These are phyloP conservation scores for Saccharomycopsis sp. DNA, from an alignment of 805 yeast species.

Conservation along the genomic window DNA sequence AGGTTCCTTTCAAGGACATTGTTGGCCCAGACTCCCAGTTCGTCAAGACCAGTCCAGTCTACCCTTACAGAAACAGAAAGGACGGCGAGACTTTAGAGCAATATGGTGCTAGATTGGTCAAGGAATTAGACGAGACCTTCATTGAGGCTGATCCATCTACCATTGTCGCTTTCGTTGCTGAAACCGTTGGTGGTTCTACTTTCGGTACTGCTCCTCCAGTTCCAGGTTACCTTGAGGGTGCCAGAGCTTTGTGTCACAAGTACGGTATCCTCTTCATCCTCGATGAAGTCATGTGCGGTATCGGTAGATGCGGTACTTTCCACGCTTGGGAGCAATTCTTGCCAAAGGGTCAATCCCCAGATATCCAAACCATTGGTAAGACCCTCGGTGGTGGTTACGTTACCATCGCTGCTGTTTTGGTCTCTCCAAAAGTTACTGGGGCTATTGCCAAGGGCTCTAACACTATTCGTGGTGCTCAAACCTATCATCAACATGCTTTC, in stretches of 20 bases:
- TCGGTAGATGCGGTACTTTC: slow-evolving; percentile 45
- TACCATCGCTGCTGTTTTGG: slow-evolving; percentile 40
- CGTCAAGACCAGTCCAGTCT: slow-evolving; percentile 29
- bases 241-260: slow-evolving; percentile 42
- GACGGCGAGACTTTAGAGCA: slow-evolving; percentile 35
- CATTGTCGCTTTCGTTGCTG: slow-evolving; percentile 37
- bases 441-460: slow-evolving; percentile 37
- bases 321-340: slow-evolving; percentile 42
- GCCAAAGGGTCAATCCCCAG: slow-evolving; percentile 36
- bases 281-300: slow-evolving; percentile 55
- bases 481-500: slow-evolving; percentile 45
- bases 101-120: slow-evolving; percentile 33
- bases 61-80: slow-evolving; percentile 30
- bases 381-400: slow-evolving; percentile 44
- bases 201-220: slow-evolving; percentile 40
- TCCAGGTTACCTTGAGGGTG: slow-evolving; percentile 41
- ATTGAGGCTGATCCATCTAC: slow-evolving; percentile 38
- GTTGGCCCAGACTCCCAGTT: slow-evolving; percentile 24
- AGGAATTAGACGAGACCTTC: slow-evolving; percentile 37
- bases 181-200: slow-evolving; percentile 43
- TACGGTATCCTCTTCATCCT: slow-evolving; percentile 44
- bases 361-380: slow-evolving; percentile 43
- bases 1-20: slow-evolving; percentile 29
- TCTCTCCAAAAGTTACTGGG: slow-evolving; percentile 35
- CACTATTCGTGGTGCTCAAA: slow-evolving; percentile 39